phyloP scores from a whole-genome alignment of 441 rosid genomes.

The Erysimum cheiri region DNA sequence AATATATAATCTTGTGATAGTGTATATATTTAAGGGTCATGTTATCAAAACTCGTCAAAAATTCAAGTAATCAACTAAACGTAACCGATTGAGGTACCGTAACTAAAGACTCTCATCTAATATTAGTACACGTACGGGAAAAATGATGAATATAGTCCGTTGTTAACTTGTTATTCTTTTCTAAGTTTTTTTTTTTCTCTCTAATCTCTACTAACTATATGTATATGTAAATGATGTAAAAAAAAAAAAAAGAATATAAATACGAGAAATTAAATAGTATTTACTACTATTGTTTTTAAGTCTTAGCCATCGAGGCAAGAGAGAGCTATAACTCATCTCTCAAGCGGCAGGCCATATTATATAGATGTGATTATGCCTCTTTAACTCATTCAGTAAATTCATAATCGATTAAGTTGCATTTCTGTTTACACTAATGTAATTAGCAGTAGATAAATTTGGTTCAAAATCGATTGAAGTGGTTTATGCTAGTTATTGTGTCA shows the following conservation, averaged over 20 bases:
- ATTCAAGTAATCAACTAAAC: conserved; percentile 25
- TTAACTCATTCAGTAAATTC: conserved; percentile 1
- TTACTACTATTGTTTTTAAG: conserved; percentile 2
- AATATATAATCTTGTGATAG: conserved; percentile 30
- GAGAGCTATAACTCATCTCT: conserved; percentile 10
- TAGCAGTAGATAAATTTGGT: neutral
- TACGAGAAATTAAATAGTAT: neutral
- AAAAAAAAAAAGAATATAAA: neutral
- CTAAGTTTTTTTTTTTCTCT: neutral
- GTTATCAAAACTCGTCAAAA: conserved; percentile 15
- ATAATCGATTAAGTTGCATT: neutral
- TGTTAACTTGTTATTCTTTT: neutral
- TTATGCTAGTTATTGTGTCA: neutral
- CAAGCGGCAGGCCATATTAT: neutral
- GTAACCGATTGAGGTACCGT: conserved; percentile 31
- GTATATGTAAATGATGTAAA: too few relatives aligned
- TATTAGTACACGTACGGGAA: conserved; percentile 1
- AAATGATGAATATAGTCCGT: neutral
- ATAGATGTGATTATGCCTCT: conserved; percentile 7
- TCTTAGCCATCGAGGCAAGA: conserved; percentile 1
- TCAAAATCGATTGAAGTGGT: neutral
- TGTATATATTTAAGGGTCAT: conserved; percentile 14
- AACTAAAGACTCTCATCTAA: conserved; percentile 17
- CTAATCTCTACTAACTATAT: neutral
- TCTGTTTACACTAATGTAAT: neutral